Evolutionary conservation across 805 yeast genomes (phyloP), one percentile per base, ranked within the genome.

Genomic region (Hanseniaspora pseudoguilliermondii): DNA sequence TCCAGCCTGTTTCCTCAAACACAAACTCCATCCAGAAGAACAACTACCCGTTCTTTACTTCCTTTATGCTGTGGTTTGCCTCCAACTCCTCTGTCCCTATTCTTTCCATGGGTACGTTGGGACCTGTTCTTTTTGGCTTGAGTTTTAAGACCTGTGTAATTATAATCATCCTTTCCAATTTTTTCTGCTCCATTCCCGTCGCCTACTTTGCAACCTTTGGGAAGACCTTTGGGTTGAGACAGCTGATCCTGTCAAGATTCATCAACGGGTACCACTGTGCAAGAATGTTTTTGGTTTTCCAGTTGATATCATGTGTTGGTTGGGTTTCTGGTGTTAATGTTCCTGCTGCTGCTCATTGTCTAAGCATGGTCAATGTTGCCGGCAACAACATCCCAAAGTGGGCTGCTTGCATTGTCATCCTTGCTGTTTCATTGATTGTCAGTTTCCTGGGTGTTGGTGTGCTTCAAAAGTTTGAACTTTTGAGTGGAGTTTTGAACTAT

Each of bases 301-400:
- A 89, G 66, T 77, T 82, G 63, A 69, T 90, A 59, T 90, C 95
- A 29, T 86, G 95, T 77, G 80, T 89, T 56, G 96, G 97, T 63
- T 89, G 96, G 96, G 86, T 93, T 70, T 86, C 95, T 8, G 91
- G 87, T 49, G 90, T 89, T 70, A 86, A 86, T 60, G 86, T 89
- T 80, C 84, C 89, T 35, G 80, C 93, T 40, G 95, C 96, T 25
- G 93, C 86, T 67, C 42, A 51, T 35, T 72, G 89, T 60, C 73
- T 89, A 57, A 82, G 83, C 70, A 80, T 85, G 66, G 84, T 90
- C 59, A 87, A 87, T 73, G 72, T 69, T 58, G 73, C 72, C 41
- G 71, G 72, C 50, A 69, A 69, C 58, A 62, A 74, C 59, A 72
- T 84, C 61, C 96, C 96, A 40, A 84, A 91, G 38, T 86, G 95